Conservation (phyloP, 768 basidiomycete species). For the Suillus decipiens region DNA sequence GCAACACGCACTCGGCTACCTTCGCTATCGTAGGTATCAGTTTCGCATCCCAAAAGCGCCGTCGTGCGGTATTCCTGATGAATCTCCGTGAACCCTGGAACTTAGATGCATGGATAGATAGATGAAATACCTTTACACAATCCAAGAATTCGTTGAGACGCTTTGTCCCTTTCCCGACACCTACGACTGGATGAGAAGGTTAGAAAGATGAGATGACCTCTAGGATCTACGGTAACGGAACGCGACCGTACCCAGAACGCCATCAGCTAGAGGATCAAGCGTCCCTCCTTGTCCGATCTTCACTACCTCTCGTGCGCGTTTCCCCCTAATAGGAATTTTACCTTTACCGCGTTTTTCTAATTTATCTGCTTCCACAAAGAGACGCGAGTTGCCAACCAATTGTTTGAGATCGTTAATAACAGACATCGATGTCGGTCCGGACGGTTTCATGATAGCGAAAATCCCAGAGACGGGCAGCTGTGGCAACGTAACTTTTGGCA, state of each 20-base stretch:
- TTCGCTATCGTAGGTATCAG: constrained; percentile 92
- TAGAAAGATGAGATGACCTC: constrained; percentile 8
- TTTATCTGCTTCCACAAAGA: constrained; percentile 69
- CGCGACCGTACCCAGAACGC: constrained; percentile 73
- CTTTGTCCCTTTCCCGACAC: constrained; percentile 89
- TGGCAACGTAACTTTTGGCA: constrained; percentile 65
- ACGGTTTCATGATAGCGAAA: constrained; percentile 89
- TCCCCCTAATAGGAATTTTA: constrained; percentile 42
- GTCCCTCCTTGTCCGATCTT: constrained; percentile 96
- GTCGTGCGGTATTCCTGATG: constrained; percentile 88
- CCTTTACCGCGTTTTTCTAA: constrained; percentile 52
- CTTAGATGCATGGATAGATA: background rate
- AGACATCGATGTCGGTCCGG: constrained; percentile 91
- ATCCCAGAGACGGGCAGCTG: constrained; percentile 73
- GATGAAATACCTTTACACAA: constrained; percentile 74
- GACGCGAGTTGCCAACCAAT: constrained; percentile 70
- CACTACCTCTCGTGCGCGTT: constrained; percentile 44
- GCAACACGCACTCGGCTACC: constrained; percentile 78
- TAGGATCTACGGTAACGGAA: constrained; percentile 5
- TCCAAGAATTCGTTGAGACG: constrained; percentile 79
- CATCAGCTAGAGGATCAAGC: constrained; percentile 94
- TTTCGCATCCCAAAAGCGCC: constrained; percentile 90
- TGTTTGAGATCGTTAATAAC: constrained; percentile 83
- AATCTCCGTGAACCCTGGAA: constrained; percentile 20
- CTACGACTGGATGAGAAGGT: constrained; percentile 62